Evolutionary conservation across 192 early-diverging fungal species (phyloP).

Genomic region (Spinellus fusiger): DNA sequence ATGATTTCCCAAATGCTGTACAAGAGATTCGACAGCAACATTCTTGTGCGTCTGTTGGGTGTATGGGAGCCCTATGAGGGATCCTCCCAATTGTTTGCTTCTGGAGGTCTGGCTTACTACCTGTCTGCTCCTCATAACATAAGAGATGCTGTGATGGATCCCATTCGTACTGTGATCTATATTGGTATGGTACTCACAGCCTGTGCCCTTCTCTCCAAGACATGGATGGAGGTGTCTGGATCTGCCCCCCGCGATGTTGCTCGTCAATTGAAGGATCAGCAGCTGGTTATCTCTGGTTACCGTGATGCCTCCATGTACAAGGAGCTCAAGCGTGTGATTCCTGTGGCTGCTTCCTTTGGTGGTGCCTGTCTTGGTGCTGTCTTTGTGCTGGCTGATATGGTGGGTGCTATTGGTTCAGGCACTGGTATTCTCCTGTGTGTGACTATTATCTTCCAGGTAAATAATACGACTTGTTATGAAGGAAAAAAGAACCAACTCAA

Average conservation of each 20-base stretch:
- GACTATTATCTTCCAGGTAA: conserved; percentile 90
- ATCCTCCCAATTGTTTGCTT: conserved; percentile 91
- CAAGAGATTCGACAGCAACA: conserved; percentile 96
- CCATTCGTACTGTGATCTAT: conserved; percentile 93
- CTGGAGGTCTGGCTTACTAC: conserved; percentile 94
- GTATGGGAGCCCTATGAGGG: conserved; percentile 97
- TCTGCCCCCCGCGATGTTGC: conserved; percentile 98
- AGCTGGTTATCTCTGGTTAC: conserved; percentile 90
- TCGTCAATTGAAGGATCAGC: conserved; percentile 95
- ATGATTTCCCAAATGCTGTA: conserved; percentile 98
- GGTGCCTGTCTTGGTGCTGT: conserved; percentile 95
- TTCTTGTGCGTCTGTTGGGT: conserved; percentile 88
- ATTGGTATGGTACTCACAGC: conserved; percentile 90
- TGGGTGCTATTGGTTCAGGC: conserved; percentile 98
- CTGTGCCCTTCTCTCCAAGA: conserved; percentile 95
- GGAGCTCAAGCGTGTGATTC: conserved; percentile 98
- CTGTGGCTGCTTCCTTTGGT: conserved; percentile 95
- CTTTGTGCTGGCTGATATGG: conserved; percentile 92
- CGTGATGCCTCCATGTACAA: conserved; percentile 98
- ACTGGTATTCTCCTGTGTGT: conserved; percentile 98
- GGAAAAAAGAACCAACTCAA: neutral
- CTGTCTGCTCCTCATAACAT: conserved; percentile 94
- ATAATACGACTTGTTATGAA: neutral
- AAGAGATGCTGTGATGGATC: conserved; percentile 78
- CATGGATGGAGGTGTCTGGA: conserved; percentile 99